Evolutionary conservation across 2,329 filamentous ascomycete species (phyloP).

Genomic region (Aspergillus novoparasiticus): DNA sequence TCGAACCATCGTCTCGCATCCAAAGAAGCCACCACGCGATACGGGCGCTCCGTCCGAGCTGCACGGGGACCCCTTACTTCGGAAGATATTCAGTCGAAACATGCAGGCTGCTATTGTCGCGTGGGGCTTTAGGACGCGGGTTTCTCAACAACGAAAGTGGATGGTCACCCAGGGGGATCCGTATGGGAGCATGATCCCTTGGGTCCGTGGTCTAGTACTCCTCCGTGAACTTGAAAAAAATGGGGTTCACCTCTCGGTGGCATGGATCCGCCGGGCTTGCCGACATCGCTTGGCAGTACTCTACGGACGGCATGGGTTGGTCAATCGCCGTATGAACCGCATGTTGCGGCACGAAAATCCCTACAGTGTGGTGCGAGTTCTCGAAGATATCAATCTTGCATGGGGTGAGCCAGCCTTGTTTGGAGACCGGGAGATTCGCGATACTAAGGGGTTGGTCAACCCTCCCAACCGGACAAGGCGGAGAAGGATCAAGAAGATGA

Average conservation of each 20-base stretch:
- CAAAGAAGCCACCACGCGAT: background rate
- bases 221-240: slow-evolving; percentile 40
- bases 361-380: slow-evolving; percentile 32
- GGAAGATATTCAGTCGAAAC: slow-evolving; percentile 44
- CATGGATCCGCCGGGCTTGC: slow-evolving; percentile 35
- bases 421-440: slow-evolving; percentile 20
- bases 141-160: slow-evolving; percentile 17
- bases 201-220: slow-evolving; percentile 43
- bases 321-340: slow-evolving; percentile 37
- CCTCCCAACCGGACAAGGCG: slow-evolving; percentile 17
- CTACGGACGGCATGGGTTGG: slow-evolving; percentile 34
- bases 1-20: slow-evolving; percentile 15
- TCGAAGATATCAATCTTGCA: slow-evolving; percentile 35
- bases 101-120: slow-evolving; percentile 52
- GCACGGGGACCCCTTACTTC: slow-evolving; percentile 33
- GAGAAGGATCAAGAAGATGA: background rate
- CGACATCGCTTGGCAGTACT: slow-evolving; percentile 41
- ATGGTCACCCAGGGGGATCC: background rate
- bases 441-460: slow-evolving; percentile 28
- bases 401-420: slow-evolving; percentile 39
- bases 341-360: slow-evolving; percentile 40
- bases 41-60: background rate
- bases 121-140: slow-evolving; percentile 50
- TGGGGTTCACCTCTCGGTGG: slow-evolving; percentile 36
- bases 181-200: slow-evolving; percentile 35